Evolutionary conservation across 352 stramenopile genomes (phyloP).

Genomic region (Discostella stelligera): DNA sequence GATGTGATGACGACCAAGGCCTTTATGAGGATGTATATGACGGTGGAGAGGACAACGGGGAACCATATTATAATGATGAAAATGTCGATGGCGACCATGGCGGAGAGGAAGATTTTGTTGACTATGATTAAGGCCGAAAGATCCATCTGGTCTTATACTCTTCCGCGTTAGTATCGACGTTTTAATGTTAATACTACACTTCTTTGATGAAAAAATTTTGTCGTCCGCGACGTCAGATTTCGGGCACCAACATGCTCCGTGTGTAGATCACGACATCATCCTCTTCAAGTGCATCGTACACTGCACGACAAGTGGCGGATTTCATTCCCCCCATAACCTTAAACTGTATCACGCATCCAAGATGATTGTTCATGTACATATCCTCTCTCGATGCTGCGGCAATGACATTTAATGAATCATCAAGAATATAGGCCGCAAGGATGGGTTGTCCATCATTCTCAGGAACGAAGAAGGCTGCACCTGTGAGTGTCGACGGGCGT

Average conservation of each 20-base stretch:
- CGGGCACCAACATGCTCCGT: constrained; percentile 33
- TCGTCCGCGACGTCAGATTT: not conserved
- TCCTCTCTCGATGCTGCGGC: constrained; percentile 57
- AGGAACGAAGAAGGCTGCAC: constrained; percentile 43
- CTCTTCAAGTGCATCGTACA: constrained; percentile 37
- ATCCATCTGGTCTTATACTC: too few relatives aligned
- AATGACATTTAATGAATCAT: constrained; percentile 47
- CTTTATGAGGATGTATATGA: constrained; percentile 10
- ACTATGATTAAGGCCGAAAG: constrained; percentile 15
- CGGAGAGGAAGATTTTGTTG: constrained; percentile 24
- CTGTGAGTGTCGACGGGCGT: constrained; percentile 23
- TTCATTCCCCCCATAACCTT: constrained; percentile 30
- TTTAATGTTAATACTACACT: not conserved
- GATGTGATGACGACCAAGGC: constrained; percentile 9
- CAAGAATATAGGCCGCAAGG: constrained; percentile 52
- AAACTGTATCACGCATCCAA: constrained; percentile 49
- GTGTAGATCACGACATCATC: constrained; percentile 39
- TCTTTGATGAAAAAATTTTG: not conserved
- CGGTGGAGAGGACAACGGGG: not conserved
- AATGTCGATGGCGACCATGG: constrained; percentile 26
- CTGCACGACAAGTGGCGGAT: constrained; percentile 34
- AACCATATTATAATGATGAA: constrained; percentile 5
- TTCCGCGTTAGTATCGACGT: too few relatives aligned
- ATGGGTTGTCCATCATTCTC: constrained; percentile 26
- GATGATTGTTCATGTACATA: constrained; percentile 41